phyloP scores from a whole-genome alignment of 176 grass and related monocot genomes.

The Saccharum officinarum region DNA sequence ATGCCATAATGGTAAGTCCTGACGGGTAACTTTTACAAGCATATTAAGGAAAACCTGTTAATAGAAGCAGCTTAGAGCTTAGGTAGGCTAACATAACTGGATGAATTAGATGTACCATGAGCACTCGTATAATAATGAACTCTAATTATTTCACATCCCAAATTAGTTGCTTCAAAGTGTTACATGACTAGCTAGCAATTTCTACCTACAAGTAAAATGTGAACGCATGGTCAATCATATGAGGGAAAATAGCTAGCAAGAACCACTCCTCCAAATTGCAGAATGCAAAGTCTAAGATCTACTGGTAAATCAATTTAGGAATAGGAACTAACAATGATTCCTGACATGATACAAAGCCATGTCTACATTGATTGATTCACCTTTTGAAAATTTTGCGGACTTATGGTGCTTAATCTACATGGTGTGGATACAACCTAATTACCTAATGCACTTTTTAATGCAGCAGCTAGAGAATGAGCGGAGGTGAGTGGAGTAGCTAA shows the following conservation, averaged over 20 bases:
- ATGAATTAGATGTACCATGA: slow-evolving; percentile 22
- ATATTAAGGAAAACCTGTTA: slow-evolving; percentile 96
- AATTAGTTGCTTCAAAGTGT: not conserved
- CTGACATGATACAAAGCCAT: not conserved
- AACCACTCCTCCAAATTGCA: slow-evolving; percentile 17
- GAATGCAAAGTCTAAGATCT: not conserved
- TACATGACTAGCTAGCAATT: slow-evolving; percentile 19
- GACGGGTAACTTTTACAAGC: slow-evolving; percentile 91
- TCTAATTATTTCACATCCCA: not conserved
- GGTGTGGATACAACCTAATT: not conserved
- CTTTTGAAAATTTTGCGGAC: not conserved
- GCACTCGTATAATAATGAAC: not conserved
- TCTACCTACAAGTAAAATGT: slow-evolving; percentile 7
- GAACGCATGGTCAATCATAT: not conserved
- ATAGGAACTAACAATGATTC: slow-evolving; percentile 19
- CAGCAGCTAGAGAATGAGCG: not conserved
- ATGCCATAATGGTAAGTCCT: slow-evolving; percentile 98
- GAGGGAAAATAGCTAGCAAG: not conserved
- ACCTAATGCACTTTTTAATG: not conserved
- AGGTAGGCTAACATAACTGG: slow-evolving; percentile 31
- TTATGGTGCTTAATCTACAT: slow-evolving; percentile 19
- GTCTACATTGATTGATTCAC: slow-evolving; percentile 16
- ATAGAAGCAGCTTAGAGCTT: slow-evolving; percentile 35
- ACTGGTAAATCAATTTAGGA: slow-evolving; percentile 19
- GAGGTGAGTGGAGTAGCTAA: not conserved